A percentile compares a stretch with the other conserved stretches of the same genome.
phyloP scores from a whole-genome alignment of 2,329 filamentous ascomycete genomes.

The Bimuria novae-zelandiae region DNA sequence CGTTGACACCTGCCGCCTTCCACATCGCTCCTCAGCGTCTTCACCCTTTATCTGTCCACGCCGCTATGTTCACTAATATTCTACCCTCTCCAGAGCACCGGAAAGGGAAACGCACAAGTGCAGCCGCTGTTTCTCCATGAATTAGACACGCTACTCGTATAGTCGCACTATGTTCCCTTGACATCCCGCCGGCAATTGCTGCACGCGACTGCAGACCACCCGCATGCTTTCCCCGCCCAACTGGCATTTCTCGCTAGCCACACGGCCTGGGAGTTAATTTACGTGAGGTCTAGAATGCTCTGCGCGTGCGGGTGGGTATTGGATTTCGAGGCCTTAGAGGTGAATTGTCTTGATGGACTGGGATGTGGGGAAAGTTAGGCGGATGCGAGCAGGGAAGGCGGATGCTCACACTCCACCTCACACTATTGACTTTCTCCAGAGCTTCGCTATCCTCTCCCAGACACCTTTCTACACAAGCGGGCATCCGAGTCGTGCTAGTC shows the following conservation, averaged over 20 bases:
- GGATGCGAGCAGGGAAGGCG: neutral
- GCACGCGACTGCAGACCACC: slow-evolving; percentile 1
- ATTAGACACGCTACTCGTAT: neutral
- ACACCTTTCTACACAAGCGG: neutral
- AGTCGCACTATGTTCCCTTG: neutral
- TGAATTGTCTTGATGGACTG: neutral
- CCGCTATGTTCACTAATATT: neutral
- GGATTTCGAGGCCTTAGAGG: neutral
- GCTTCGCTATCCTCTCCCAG: neutral
- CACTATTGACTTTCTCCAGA: neutral
- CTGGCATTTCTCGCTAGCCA: neutral
- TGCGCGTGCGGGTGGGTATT: neutral
- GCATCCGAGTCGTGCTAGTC: neutral
- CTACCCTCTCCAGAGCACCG: neutral
- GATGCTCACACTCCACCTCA: neutral
- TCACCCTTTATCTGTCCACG: neutral
- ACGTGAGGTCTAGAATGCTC: neutral
- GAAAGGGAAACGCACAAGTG: neutral
- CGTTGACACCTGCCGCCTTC: neutral
- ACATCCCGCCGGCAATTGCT: neutral
- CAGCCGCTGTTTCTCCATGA: neutral
- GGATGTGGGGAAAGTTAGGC: neutral
- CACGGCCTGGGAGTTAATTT: neutral
- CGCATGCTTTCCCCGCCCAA: slow-evolving; percentile 6
- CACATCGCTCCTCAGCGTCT: neutral